These are phyloP conservation scores for Microsporum ferrugineum DNA, from an alignment of 2,329 filamentous ascomycete genomes.

Conservation along the genomic window DNA sequence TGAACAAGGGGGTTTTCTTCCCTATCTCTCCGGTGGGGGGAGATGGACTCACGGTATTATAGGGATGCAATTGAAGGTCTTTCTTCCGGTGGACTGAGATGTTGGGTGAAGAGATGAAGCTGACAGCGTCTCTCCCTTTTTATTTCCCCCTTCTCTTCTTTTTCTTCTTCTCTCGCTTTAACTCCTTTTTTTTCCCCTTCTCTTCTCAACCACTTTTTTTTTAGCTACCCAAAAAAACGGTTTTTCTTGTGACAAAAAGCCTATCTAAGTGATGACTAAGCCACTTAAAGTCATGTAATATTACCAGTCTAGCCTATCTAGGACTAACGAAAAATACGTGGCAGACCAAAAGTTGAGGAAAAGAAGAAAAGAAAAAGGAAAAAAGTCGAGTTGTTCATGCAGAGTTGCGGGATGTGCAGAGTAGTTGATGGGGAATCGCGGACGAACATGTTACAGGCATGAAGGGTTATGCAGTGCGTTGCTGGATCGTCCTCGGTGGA, in stretches of 20 bases:
- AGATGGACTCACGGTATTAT: neutral
- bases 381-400: neutral
- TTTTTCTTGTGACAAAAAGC: neutral
- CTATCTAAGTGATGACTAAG: neutral
- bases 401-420: neutral
- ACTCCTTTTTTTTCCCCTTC: neutral
- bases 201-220: neutral
- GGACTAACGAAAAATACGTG: neutral
- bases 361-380: neutral
- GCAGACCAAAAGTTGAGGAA: neutral
- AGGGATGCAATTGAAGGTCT: neutral
- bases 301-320: neutral
- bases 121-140: neutral
- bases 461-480: neutral
- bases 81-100: neutral
- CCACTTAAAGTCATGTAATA: neutral
- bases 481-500: neutral
- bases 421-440: neutral
- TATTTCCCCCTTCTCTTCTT: neutral
- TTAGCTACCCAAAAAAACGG: neutral
- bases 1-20: neutral
- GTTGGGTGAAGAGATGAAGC: neutral
- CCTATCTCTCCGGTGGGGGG: neutral
- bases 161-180: neutral
- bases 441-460: neutral